Evolutionary conservation across 1,139 yeast species (phyloP), one percentile per base, ranked within the genome.

Genomic region (Suhomyces terraborum): DNA sequence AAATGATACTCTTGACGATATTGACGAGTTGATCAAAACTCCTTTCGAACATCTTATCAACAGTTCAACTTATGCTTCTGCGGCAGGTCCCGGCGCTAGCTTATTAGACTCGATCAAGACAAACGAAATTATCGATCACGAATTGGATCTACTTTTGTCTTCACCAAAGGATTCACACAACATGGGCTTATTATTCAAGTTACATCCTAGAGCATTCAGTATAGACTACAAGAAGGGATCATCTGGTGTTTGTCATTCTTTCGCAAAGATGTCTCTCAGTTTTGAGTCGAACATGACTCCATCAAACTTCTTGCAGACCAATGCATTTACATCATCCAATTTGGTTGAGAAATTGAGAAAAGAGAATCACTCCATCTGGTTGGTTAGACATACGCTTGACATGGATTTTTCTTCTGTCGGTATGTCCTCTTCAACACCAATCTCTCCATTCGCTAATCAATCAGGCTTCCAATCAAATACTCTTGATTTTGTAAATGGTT

Each of bases 401-500:
- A 28, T 52, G 40, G 43, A 49, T 13, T 27, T 44, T 22, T 39
- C 45, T 29, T 19, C 36, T 19, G 6, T 10, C 32, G 9, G 25
- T 30, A 8, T 25, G 8, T 6, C 36, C 10, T 36, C 49, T 3
- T 42, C 48, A 2, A 39, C 46, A 1, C 46, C 46, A 17, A 37
- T 47, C 12, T 44, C 49, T n/a, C 54, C 49, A 8, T 49, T 51
- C 37, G 44, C 42, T 9, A 35, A 31, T 13, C 49, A 32, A 26
- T 8, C 41, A 7, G 10, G 24, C 10, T 19, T 14, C 10, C 10
- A 17, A 2, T 23, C 32, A 13, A 58, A 51, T 28, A 48, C 57
- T 1, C 50, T 64, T 22, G 59, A 58, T 42, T 45, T 61, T 14
- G 47, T 53, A 10, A 55, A 48, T 32, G 70, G 70, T 3, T 44